Evolutionary conservation across 163 green algal genomes (phyloP), one percentile per base, ranked within the genome.

Genomic region (Prototheca stagnorum): DNA sequence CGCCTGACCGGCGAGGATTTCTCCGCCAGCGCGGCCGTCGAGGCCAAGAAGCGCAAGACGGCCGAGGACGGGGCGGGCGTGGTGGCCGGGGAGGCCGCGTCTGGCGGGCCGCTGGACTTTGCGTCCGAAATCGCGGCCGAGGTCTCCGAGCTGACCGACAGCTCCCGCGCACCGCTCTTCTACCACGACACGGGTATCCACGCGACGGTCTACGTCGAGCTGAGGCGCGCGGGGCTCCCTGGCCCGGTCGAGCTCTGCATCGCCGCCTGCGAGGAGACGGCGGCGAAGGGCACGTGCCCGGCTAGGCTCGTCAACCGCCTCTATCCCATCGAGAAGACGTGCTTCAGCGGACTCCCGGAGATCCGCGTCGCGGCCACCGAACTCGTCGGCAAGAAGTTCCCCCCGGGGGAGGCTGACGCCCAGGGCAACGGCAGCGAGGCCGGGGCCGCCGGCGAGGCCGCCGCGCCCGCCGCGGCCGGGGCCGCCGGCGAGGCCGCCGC

Each of bases 101-200:
- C 8, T 16, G 22, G 8, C 8, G 12, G 19, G 24, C 9, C 4
- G 35, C 21, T 35, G 16, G 69, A 84, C 54, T 73, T 91, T 22
- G 62, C 45, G 0, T 60, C 63, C 1, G 25, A 71, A 31, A 50
- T 91, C 21, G 75, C 65, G 5, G 67, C 43, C 11, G 80, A 89
- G 66, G 61, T 89, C 21, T 73, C 62, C 6, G 62, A 75, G 26
- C 53, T 92, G 0, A 84, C 77, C 41, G 53, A 85, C 31, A 44
- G 47, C 3, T 56, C 34, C 5, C 61, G 67, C 35, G 19, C 56
- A 4, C 51, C 60, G 2, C 83, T 86, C 54, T 57, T 39, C 27
- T 65, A 51, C 25, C 62, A 77, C 49, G 37, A 67, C 6, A 72
- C 62, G 3, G 62, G 63, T 17, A 65, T 89, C 24, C 56, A 65